Conservation (phyloP, 768 basidiomycete species). For the Daedaleopsis nitida region DNA sequence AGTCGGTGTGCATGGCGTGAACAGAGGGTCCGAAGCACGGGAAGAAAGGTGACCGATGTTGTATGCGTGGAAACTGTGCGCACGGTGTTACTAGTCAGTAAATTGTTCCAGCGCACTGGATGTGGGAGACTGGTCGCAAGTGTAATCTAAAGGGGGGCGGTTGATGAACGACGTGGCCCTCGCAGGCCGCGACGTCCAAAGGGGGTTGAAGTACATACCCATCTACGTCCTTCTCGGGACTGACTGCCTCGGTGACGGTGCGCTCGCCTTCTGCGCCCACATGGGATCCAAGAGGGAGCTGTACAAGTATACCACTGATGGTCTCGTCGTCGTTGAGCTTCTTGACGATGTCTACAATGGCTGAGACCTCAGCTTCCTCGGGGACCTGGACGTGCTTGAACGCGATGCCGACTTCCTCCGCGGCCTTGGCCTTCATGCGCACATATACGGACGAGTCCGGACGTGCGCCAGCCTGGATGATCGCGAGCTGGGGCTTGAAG, state of each 20-base stretch:
- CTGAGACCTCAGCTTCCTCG: conserved; percentile 68
- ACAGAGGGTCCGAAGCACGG: conserved; percentile 85
- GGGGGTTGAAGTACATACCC: conserved; percentile 54
- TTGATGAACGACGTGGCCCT: conserved; percentile 3
- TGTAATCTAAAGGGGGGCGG: neutral
- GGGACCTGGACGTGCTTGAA: conserved; percentile 79
- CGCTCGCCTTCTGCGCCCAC: conserved; percentile 83
- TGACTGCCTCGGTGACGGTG: conserved; percentile 91
- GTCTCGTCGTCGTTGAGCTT: conserved; percentile 81
- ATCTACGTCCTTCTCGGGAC: conserved; percentile 94
- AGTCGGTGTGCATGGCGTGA: conserved; percentile 93
- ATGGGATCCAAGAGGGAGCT: conserved; percentile 88
- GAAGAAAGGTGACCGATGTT: conserved; percentile 96
- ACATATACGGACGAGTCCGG: conserved; percentile 92
- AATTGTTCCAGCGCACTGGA: neutral
- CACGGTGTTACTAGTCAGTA: conserved; percentile 1
- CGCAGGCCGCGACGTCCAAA: neutral
- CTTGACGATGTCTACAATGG: conserved; percentile 76
- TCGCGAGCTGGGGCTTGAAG: conserved; percentile 87
- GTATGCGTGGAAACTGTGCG: conserved; percentile 89
- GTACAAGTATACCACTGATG: conserved; percentile 90
- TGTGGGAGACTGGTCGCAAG: no score
- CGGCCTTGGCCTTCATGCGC: conserved; percentile 97
- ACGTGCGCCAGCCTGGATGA: conserved; percentile 92
- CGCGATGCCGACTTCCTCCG: conserved; percentile 89